Evolutionary conservation across 2,329 filamentous ascomycete genomes (phyloP), one percentile per base, ranked within the genome.

Genomic region (Neurospora crassa): DNA sequence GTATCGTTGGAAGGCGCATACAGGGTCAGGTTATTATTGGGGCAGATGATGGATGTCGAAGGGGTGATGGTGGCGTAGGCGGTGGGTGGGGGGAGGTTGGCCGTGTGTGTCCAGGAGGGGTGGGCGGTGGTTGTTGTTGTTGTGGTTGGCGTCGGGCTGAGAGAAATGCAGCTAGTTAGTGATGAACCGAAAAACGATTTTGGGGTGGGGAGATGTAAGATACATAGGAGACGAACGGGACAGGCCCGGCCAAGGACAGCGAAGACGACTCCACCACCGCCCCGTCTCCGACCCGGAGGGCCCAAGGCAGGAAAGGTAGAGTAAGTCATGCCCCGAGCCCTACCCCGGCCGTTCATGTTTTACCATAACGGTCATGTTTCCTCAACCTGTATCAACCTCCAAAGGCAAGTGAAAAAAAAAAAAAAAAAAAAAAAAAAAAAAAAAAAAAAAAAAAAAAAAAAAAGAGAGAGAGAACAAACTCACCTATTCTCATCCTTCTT

Each of bases 21-120:
- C n/a, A 78, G 73, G 6, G 80, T 81, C 41, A 76, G 75, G 74
- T 82, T 82, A 72, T 78, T 76, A 16, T 53, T 12, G 1, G 80
- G 80, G 68, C 80, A 82, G 24, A 63, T n/a, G 68, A 78, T 75
- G 16, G 67, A 70, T 1, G 67, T 8, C 2, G 70, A 41, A 2
- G 70, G 40, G 0, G 45, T 43, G 24, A 88, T 71, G 83, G 83
- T 11, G 85, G 88, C 70, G 81, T 87, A 11, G 86, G 86, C 1
- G 86, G 86, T 0, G 86, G 86, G 0, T 88, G 85, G 83, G 80
- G 70, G 24, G 85, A 87, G 68, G 82, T 86, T 72, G 83, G 83
- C 18, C 34, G 53, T 63, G 24, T 63, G 53, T 34, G 53, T 63
- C 53, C 53, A 63, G 53, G 53, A 63, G 53, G 24, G 69, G 34